phyloP scores from a whole-genome alignment of 2,329 filamentous ascomycete genomes.

The Paecilomyces sp. region DNA sequence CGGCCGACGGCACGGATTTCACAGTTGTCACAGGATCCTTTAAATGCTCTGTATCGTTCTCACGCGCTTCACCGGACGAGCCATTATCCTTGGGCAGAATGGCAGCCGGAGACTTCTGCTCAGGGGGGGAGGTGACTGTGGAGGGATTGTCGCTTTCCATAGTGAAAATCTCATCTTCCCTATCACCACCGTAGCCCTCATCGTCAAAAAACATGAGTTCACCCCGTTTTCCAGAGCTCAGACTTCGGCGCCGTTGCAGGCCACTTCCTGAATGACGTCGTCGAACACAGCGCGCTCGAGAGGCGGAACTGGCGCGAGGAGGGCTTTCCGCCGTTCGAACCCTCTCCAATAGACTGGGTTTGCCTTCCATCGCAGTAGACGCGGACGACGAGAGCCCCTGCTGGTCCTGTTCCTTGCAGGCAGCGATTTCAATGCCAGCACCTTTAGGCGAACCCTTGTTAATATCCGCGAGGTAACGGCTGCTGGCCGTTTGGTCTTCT shows the following conservation, averaged over 20 bases:
- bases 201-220: slow-evolving; percentile 86
- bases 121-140: background rate
- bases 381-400: slow-evolving; percentile 29
- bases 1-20: slow-evolving; percentile 6
- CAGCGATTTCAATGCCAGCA: slow-evolving; percentile 21
- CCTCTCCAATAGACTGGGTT: slow-evolving; percentile 24
- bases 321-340: slow-evolving; percentile 33
- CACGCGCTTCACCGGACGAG: background rate
- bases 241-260: slow-evolving; percentile 66
- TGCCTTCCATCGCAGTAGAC: slow-evolving; percentile 29
- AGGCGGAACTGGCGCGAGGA: slow-evolving; percentile 33
- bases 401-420: slow-evolving; percentile 15
- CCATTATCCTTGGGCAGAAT: background rate
- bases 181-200: slow-evolving; percentile 75
- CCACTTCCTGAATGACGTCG: slow-evolving; percentile 84
- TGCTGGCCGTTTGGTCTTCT: slow-evolving; percentile 20
- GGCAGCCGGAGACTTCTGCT: background rate
- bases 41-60: background rate
- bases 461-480: slow-evolving; percentile 9
- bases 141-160: slow-evolving; percentile 51
- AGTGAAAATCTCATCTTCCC: slow-evolving; percentile 61
- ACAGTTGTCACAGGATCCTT: slow-evolving; percentile 23
- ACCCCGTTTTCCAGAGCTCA: slow-evolving; percentile 61
- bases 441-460: slow-evolving; percentile 14
- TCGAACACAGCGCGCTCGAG: slow-evolving; percentile 29